A percentile compares a stretch with the other conserved stretches of the same genome.
phyloP scores from a whole-genome alignment of 2,329 filamentous ascomycete species.

The Diaporthe sp. region DNA sequence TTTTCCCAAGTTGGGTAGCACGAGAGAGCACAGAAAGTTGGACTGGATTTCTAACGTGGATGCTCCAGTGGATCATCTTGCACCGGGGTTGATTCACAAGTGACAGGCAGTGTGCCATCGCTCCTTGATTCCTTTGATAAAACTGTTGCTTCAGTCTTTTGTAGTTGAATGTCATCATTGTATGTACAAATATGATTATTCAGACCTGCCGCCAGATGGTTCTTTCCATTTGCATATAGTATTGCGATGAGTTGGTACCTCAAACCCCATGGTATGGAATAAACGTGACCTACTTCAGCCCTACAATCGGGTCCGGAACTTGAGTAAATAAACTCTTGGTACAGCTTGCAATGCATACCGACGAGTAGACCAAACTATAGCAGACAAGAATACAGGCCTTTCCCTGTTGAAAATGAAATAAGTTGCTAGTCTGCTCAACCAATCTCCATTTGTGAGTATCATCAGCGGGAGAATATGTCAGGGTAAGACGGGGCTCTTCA shows the following conservation, averaged over 20 bases:
- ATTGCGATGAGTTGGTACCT: not conserved
- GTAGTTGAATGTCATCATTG: not conserved
- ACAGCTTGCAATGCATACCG: not conserved
- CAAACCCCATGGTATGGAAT: not conserved
- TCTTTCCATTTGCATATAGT: not conserved
- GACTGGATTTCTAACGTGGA: not conserved
- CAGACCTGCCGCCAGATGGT: not conserved
- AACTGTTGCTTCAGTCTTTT: conserved; percentile 15
- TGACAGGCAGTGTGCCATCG: not conserved
- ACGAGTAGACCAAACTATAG: not conserved
- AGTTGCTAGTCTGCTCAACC: not conserved
- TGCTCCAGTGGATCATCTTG: not conserved
- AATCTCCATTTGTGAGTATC: not conserved
- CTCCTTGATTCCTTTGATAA: conserved; percentile 13
- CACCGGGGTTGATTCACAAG: not conserved
- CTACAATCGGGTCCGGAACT: not conserved
- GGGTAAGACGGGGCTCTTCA: not conserved
- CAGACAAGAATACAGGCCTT: not conserved
- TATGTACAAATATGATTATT: not conserved
- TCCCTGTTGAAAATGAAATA: not conserved
- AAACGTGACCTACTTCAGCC: not conserved
- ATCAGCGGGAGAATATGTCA: not conserved
- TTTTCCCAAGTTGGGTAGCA: not conserved
- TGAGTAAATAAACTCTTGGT: not conserved
- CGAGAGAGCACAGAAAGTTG: not conserved